Evolutionary conservation across 257 asterid genomes (phyloP).

Genomic region (Oldenlandia corymbosa): DNA sequence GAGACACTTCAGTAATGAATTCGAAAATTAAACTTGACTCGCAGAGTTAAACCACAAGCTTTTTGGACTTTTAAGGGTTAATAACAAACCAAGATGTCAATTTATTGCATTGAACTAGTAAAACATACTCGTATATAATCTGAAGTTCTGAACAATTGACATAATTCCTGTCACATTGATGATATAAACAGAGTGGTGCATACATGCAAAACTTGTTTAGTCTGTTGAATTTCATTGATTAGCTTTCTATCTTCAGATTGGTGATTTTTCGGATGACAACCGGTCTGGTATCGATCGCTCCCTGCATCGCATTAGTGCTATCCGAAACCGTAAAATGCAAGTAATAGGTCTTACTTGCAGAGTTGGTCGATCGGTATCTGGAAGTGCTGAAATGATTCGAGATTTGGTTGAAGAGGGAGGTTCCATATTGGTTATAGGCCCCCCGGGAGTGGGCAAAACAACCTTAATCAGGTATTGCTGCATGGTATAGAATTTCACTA

Average conservation of each 20-base stretch:
- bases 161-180: too few relatives aligned
- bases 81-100: too few relatives aligned
- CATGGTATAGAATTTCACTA: too few relatives aligned
- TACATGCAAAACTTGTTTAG: not conserved
- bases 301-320: conserved; percentile 95
- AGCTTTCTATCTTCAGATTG: conserved; percentile 51
- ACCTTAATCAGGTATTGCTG: conserved; percentile 93
- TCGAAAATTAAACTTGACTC: not conserved
- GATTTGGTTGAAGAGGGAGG: conserved; percentile 85
- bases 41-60: not conserved
- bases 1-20: not conserved
- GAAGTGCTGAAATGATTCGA: conserved; percentile 93
- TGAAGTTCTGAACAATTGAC: not conserved
- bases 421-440: conserved; percentile 91
- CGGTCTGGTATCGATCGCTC: conserved; percentile 88
- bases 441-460: conserved; percentile 99
- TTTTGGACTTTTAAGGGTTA: not conserved
- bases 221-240: conserved; percentile 12
- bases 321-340: conserved; percentile 87
- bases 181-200: not conserved
- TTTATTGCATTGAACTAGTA: not conserved
- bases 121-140: too few relatives aligned
- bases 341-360: conserved; percentile 97
- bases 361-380: conserved; percentile 95
- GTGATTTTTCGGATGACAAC: conserved; percentile 95